phyloP scores from a whole-genome alignment of 1,139 yeast species.

The Geotrichum phurueaensis region DNA sequence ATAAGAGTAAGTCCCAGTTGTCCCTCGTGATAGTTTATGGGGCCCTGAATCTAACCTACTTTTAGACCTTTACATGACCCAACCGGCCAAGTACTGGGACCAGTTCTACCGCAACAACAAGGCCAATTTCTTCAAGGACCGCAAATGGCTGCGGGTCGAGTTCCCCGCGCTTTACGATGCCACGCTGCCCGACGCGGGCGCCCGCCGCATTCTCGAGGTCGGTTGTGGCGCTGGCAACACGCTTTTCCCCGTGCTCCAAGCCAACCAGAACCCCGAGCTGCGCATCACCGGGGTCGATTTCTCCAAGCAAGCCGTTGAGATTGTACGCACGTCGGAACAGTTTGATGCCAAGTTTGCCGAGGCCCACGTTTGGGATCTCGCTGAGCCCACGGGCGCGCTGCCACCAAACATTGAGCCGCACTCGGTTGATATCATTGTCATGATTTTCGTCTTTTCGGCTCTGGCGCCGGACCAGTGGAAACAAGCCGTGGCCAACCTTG shows the following conservation, averaged over 20 bases:
- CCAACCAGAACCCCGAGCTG: constrained; percentile 73
- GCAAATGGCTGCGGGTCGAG: constrained; percentile 94
- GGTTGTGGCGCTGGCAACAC: constrained; percentile 99
- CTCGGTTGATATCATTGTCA: constrained; percentile 82
- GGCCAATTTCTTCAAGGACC: constrained; percentile 91
- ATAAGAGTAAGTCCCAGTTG: constrained; percentile 41
- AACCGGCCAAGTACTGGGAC: constrained; percentile 96
- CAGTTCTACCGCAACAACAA: constrained; percentile 82
- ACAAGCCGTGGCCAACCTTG: constrained; percentile 65
- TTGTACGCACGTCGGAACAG: constrained; percentile 57
- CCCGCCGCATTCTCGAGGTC: constrained; percentile 72
- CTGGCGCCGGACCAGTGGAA: constrained; percentile 89
- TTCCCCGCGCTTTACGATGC: constrained; percentile 80
- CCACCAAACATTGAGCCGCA: constrained; percentile 80
- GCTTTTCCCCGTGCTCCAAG: constrained; percentile 77
- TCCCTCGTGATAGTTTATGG: too few species aligned
- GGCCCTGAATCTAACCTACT: neutral
- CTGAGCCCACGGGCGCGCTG: constrained; percentile 63
- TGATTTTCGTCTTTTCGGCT: constrained; percentile 92
- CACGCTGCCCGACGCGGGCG: constrained; percentile 63
- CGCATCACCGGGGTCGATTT: constrained; percentile 83
- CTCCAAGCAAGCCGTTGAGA: constrained; percentile 81
- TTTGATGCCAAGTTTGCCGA: constrained; percentile 62
- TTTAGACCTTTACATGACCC: constrained; percentile 56
- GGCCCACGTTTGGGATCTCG: constrained; percentile 94